Base-by-base conservation (phyloP, 306 rosid species). In the Glycyrrhiza uralensis region DNA sequence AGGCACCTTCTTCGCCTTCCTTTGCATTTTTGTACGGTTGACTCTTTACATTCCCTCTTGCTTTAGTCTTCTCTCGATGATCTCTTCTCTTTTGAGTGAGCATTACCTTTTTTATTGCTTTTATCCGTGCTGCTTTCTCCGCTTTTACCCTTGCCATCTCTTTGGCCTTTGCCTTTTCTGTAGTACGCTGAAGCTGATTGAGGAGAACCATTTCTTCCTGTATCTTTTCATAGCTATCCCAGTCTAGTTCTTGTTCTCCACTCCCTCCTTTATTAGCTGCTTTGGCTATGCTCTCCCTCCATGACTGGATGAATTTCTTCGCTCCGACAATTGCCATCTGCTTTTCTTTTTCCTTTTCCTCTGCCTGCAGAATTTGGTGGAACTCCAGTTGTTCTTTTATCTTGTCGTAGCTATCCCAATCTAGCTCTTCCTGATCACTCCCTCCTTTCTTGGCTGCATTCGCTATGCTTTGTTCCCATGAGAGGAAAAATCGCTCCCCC, bases 361-460 rank as follows among this genome's bases (percentile, higher is more conserved):
- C 84, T 20, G 58, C 75, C 59, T 17, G 59, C 20, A 28, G 50
- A 18, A 47, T 52, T 33, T 20, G 75, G 7, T 13, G 72, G 44
- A 30, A 65, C 72, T 75, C 79, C 68, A 57, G n/a, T 62, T 82
- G 72, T 50, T 75, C 76, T 56, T 65, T 75, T 57, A 70, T 75
- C 65, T 57, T 75, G 50, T 76, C 28, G 61, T 70, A 79, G 81
- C 86, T 79, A 76, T 83, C 76, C 86, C 86, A 83, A 18, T 79
- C 70, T 39, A 89, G 81, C 81, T 83, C 91, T 74, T 89, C 72
- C 76, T 91, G 81, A 26, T 71, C 88, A 46, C 10, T 42, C 15
- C 81, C 92, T 71, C 99, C 96, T 54, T 79, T 79, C 86, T 80
- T 89, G 45, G 99, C 96, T 5, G 72, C 90, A 71, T 85, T 79